Evolutionary conservation across 169 alveolate genomes (phyloP).

Genomic region (Cryptosporidium ubiquitum): DNA sequence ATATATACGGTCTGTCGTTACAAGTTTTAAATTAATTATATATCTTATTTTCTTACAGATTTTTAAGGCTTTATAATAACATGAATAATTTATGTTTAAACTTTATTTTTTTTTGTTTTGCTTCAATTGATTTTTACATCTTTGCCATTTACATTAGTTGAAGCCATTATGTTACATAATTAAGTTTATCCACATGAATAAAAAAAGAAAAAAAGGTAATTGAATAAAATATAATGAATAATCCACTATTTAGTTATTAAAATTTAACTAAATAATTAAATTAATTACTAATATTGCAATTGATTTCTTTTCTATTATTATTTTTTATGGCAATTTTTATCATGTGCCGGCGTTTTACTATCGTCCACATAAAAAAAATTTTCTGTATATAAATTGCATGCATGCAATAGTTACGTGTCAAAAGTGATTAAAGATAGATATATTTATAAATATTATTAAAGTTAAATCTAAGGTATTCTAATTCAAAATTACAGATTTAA

Average conservation of each 20-base stretch:
- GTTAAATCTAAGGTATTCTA: background rate
- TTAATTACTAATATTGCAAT: background rate
- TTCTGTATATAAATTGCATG: background rate
- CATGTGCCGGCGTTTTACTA: background rate
- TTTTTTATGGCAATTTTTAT: background rate
- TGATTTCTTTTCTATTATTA: background rate
- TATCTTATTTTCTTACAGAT: background rate
- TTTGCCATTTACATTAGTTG: background rate
- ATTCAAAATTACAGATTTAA: conserved; percentile 47
- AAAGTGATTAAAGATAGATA: too few relatives aligned
- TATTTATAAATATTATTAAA: background rate
- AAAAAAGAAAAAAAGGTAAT: too few relatives aligned
- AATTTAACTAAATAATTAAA: background rate
- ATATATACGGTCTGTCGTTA: conserved; percentile 68
- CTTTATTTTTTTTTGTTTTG: too few relatives aligned
- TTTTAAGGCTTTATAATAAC: too few relatives aligned
- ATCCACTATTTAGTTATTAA: too few relatives aligned
- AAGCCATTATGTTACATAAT: background rate
- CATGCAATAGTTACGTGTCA: conserved; percentile 12
- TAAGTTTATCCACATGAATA: background rate
- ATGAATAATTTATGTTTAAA: too few relatives aligned
- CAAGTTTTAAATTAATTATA: background rate
- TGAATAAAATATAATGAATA: too few relatives aligned
- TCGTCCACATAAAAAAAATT: background rate
- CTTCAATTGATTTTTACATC: too few relatives aligned